Percentiles rank a stretch among this genome's conserved stretches.
Conservation (phyloP, 306 rosid genomes). For the Vicia sativa region DNA sequence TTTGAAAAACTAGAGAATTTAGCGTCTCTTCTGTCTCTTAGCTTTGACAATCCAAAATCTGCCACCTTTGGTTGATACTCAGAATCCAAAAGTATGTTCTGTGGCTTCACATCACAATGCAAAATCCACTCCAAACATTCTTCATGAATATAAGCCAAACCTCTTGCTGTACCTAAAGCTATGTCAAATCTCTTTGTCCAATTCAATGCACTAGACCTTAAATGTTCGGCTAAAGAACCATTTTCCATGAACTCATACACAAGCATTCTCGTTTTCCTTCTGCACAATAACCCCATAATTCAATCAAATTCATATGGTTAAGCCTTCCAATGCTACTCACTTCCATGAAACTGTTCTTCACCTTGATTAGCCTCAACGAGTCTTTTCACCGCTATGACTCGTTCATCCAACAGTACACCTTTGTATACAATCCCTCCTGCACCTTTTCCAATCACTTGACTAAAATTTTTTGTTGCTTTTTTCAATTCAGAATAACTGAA, state of each 20-base stretch:
- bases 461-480: slow-evolving; percentile 48
- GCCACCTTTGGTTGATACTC: slow-evolving; percentile 55
- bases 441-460: slow-evolving; percentile 62
- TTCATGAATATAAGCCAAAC: slow-evolving; percentile 66
- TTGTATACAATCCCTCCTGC: slow-evolving; percentile 39
- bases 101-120: slow-evolving; percentile 70
- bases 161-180: slow-evolving; percentile 61
- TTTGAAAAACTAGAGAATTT: slow-evolving; percentile 42
- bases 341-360: slow-evolving; percentile 35
- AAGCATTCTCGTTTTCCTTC: no score
- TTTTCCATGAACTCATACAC: no score
- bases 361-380: slow-evolving; percentile 50
- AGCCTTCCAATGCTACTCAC: no score
- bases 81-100: slow-evolving; percentile 58
- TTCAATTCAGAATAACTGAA: slow-evolving; percentile 55
- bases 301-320: no score
- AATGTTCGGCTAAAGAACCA: slow-evolving; percentile 23
- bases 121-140: slow-evolving; percentile 75
- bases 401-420: slow-evolving; percentile 38
- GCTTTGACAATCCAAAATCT: slow-evolving; percentile 64
- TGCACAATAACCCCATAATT: no score
- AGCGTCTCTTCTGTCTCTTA: slow-evolving; percentile 45
- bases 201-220: slow-evolving; percentile 38
- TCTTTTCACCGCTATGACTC: slow-evolving; percentile 55
- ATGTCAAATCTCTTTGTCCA: slow-evolving; percentile 52